Evolutionary conservation across 441 rosid genomes (phyloP), one percentile per base, ranked within the genome.

Genomic region (Metrosideros polymorpha): DNA sequence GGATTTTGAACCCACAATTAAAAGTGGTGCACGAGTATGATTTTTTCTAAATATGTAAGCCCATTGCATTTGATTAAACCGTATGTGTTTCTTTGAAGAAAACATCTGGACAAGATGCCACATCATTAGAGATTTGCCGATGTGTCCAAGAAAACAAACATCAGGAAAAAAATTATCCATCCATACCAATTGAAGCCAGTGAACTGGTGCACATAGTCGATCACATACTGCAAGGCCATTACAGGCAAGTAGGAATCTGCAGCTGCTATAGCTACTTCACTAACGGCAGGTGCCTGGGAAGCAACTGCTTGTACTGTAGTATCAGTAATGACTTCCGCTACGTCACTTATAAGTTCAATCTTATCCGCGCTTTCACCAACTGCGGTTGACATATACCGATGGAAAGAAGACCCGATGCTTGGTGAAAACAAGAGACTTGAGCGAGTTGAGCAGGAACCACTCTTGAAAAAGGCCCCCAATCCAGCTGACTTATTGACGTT

Each of bases 211-310:
- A 97, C 94, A 14, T 87, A 88, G 88, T 93, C 95, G 85, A 96
- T 93, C 82, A 95, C 55, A 87, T 97, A 91, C 89, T 96, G 99
- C 90, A 96, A 92, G 30, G 89, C 88, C 18, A 92, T 92, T 12
- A 95, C 89, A 51, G 98, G 98, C 9, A 90, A 88, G 91, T 88
- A 94, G 82, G 94, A 94, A 90, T 96, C 98, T 35, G 92, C 93
- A 90, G 98, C 95, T 25, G 99, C 99, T 86, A 91, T 29, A 19
- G 99, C 92, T 85, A 97, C 99, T 88, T 97, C 98, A 89, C 92
- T 95, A 52, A 92, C 93, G 9, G 91, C 91, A 56, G 94, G 92
- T 50, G 88, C 92, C 89, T 93, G 94, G 84, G 94, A 85, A 56
- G 93, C 90, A 57, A 87, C 94, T 39, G 90, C 92, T 85, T 94